Evolutionary conservation across 2,329 filamentous ascomycete genomes (phyloP).

Genomic region (Calonectria naviculata): DNA sequence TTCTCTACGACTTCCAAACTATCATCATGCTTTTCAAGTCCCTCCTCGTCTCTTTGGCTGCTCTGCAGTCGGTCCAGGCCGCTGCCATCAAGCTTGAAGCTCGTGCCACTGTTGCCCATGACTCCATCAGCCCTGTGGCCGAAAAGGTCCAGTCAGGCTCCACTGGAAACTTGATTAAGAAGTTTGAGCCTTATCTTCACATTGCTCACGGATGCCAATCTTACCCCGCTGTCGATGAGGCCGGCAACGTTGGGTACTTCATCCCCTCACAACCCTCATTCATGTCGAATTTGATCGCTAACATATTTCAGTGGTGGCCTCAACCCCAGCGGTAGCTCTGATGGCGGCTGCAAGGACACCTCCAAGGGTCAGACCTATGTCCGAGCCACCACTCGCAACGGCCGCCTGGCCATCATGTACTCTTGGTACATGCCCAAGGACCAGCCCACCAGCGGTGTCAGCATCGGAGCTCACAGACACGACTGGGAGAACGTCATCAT

Average conservation of each 20-base stretch:
- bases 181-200: constrained; percentile 45
- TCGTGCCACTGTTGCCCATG: constrained; percentile 38
- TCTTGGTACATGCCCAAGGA: constrained; percentile 61
- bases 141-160: constrained; percentile 39
- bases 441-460: constrained; percentile 45
- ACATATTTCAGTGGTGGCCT: constrained; percentile 46
- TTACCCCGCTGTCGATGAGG: constrained; percentile 68
- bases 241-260: constrained; percentile 65
- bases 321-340: constrained; percentile 39
- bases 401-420: constrained; percentile 52
- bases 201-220: constrained; percentile 71
- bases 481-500: constrained; percentile 54
- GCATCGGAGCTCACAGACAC: constrained; percentile 49
- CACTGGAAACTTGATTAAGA: constrained; percentile 39
- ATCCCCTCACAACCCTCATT: not conserved
- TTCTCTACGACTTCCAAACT: not conserved
- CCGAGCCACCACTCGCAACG: constrained; percentile 42
- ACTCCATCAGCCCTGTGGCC: constrained; percentile 39
- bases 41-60: constrained; percentile 3
- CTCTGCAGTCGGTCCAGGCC: not conserved
- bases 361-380: constrained; percentile 53
- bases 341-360: constrained; percentile 44
- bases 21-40: constrained; percentile 12
- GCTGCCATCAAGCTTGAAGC: not conserved
- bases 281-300: not conserved